Conservation (phyloP, 2,329 filamentous ascomycete species). For the Cyclaneusma minus region DNA sequence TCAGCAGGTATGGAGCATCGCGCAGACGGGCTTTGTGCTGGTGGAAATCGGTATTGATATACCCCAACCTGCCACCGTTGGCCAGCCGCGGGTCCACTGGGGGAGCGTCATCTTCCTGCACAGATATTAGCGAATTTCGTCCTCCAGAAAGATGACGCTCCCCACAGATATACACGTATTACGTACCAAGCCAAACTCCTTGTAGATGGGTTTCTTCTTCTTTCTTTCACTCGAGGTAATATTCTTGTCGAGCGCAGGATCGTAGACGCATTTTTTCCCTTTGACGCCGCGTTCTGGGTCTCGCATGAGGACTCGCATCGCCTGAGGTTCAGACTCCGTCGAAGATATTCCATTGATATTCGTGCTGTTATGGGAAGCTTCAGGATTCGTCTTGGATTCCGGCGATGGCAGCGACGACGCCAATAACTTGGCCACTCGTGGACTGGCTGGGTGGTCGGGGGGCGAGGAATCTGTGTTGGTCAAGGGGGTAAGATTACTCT, state of each 20-base stretch:
- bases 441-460: slow-evolving; percentile 37
- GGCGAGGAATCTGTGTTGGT: slow-evolving; percentile 53
- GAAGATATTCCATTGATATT: slow-evolving; percentile 2
- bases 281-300: slow-evolving; percentile 36
- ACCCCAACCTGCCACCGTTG: slow-evolving; percentile 47
- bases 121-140: slow-evolving; percentile 42
- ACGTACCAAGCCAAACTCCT: slow-evolving; percentile 54
- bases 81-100: slow-evolving; percentile 71
- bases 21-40: slow-evolving; percentile 56
- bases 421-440: slow-evolving; percentile 21
- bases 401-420: slow-evolving; percentile 19
- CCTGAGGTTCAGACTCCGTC: slow-evolving; percentile 7
- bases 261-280: slow-evolving; percentile 44
- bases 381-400: too few relatives aligned
- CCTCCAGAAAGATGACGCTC: slow-evolving; percentile 42
- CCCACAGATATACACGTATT: slow-evolving; percentile 24
- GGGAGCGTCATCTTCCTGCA: slow-evolving; percentile 65
- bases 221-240: slow-evolving; percentile 35
- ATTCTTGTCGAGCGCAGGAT: slow-evolving; percentile 25
- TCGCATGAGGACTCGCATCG: slow-evolving; percentile 33
- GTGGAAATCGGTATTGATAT: slow-evolving; percentile 55
- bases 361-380: slow-evolving; percentile 1
- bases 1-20: slow-evolving; percentile 63
- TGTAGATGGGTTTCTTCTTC: slow-evolving; percentile 42
- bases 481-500: slow-evolving; percentile 43